Evolutionary conservation across 805 yeast genomes (phyloP).

Genomic region (Yarrowia sp.): DNA sequence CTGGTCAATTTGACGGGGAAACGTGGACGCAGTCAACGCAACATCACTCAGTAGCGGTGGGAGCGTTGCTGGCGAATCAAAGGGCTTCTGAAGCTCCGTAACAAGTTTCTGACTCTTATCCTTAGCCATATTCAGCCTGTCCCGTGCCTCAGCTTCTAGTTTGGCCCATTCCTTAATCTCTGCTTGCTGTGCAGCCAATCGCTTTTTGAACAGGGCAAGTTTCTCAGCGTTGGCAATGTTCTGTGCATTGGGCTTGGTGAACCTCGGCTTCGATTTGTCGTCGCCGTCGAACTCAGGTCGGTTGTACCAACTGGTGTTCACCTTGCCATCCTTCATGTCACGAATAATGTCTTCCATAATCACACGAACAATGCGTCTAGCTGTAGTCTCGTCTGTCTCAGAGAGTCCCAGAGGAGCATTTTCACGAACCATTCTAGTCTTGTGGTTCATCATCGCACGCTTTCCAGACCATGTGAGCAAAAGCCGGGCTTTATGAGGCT

Average conservation of each 20-base stretch:
- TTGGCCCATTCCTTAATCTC: conserved; percentile 50
- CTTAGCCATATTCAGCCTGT: background rate
- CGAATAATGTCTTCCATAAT: conserved; percentile 60
- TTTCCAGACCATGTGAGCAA: conserved; percentile 54
- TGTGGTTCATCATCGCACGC: conserved; percentile 9
- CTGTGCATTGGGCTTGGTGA: conserved; percentile 52
- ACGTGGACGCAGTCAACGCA: background rate
- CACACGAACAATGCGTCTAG: conserved; percentile 48
- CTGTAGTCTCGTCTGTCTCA: conserved; percentile 34
- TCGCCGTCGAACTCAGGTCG: conserved; percentile 36
- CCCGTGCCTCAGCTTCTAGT: conserved; percentile 1
- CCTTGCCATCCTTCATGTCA: conserved; percentile 56
- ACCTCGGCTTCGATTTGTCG: conserved; percentile 31
- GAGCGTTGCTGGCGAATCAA: background rate
- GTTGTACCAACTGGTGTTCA: conserved; percentile 68
- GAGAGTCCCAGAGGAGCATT: conserved; percentile 32
- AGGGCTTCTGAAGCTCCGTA: background rate
- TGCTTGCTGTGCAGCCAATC: conserved; percentile 44
- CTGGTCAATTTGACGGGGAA: conserved; percentile 9
- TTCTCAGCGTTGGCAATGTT: conserved; percentile 52
- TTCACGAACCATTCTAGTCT: conserved; percentile 49
- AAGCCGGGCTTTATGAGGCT: conserved; percentile 70
- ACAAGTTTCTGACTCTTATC: background rate
- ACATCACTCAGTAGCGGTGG: conserved; percentile 4
- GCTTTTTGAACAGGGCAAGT: conserved; percentile 45